phyloP scores from a whole-genome alignment of 352 stramenopile species.

The Phytophthora meadii region DNA sequence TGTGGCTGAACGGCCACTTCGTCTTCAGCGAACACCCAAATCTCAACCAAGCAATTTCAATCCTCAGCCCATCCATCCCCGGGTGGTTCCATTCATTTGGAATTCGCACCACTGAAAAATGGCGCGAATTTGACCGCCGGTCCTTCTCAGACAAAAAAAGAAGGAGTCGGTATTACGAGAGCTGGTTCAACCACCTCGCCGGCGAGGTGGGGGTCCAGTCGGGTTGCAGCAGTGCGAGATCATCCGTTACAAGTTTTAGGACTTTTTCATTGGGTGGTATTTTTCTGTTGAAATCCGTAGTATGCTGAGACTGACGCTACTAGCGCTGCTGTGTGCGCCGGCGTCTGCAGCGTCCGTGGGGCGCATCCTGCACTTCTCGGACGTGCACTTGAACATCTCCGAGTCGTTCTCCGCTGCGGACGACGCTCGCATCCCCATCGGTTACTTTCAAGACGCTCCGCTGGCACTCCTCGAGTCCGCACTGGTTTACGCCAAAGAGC shows the following conservation, averaged over 20 bases:
- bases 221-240: no score
- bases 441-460: conserved; percentile 63
- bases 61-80: no score
- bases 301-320: conserved; percentile 3
- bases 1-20: no score
- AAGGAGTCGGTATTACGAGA: not conserved
- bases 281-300: no score
- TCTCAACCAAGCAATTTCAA: no score
- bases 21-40: no score
- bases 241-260: no score
- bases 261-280: no score
- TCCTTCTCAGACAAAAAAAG: not conserved
- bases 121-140: no score
- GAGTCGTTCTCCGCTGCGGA: conserved; percentile 41
- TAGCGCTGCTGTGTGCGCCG: conserved; percentile 9
- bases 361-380: conserved; percentile 83
- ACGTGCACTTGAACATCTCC: conserved; percentile 87
- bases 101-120: no score
- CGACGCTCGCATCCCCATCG: conserved; percentile 46
- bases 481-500: conserved; percentile 64
- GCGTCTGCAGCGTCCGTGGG: conserved; percentile 21
- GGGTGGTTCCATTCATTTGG: no score
- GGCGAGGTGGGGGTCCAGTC: no score
- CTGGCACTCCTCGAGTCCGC: conserved; percentile 73
- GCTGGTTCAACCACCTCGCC: not conserved